phyloP scores from a whole-genome alignment of 1,284 basidiomycete genomes.

The Tylopilus sp. region DNA sequence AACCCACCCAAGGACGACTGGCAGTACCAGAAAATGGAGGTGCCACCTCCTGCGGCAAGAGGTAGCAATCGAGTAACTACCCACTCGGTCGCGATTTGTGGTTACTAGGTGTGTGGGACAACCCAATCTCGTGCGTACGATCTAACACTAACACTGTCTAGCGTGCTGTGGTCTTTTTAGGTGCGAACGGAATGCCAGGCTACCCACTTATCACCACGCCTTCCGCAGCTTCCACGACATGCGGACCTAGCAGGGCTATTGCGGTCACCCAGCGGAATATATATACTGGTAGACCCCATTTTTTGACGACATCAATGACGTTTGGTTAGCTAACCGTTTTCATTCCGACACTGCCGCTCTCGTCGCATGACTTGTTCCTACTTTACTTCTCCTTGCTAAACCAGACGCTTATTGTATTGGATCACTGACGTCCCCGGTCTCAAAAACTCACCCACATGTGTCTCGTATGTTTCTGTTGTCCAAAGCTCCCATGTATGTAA shows the following conservation, averaged over 20 bases:
- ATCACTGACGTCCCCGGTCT: not conserved
- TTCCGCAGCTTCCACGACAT: not conserved
- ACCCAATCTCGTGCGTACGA: not conserved
- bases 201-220: not conserved
- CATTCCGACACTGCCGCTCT: not conserved
- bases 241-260: conserved; percentile 1
- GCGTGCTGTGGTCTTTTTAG: conserved; percentile 10
- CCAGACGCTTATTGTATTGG: not conserved
- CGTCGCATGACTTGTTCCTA: not conserved
- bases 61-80: conserved; percentile 13
- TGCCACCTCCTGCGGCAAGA: conserved; percentile 4
- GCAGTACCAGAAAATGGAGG: conserved; percentile 11
- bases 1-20: conserved; percentile 3
- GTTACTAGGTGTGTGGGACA: conserved; percentile 12
- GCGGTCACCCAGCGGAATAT: conserved; percentile 2
- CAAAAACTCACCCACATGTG: not conserved
- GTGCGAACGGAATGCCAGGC: conserved; percentile 4
- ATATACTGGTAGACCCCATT: conserved; percentile 7
- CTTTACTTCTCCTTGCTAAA: not conserved
- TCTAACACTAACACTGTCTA: conserved; percentile 5
- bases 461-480: conserved; percentile 3
- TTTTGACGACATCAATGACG: conserved; percentile 12
- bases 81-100: conserved; percentile 5
- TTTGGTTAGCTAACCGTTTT: conserved; percentile 2
- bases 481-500: not conserved